Percentiles rank a stretch among this genome's conserved stretches.
Conservation (phyloP, 768 basidiomycete species). For the Boletus barrowsii region DNA sequence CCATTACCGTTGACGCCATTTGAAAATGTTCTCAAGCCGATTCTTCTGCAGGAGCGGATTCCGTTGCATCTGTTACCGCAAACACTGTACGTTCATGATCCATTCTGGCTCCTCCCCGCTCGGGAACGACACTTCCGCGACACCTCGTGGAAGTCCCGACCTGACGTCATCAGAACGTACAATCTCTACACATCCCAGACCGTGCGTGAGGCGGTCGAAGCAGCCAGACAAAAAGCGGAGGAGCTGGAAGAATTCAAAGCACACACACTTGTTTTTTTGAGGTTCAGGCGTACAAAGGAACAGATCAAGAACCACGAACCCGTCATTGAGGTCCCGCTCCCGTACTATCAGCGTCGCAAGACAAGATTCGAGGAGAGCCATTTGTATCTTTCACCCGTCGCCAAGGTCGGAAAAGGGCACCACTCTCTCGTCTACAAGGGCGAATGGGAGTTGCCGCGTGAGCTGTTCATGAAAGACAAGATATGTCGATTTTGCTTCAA, state of each 20-base stretch:
- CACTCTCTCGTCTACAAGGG: slow-evolving; percentile 53
- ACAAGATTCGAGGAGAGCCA: slow-evolving; percentile 40
- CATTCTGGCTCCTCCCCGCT: slow-evolving; percentile 35
- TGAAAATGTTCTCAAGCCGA: slow-evolving; percentile 7
- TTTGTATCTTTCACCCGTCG: slow-evolving; percentile 42
- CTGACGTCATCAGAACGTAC: slow-evolving; percentile 33
- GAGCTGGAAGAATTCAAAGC: slow-evolving; percentile 13
- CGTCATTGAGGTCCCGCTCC: slow-evolving; percentile 29
- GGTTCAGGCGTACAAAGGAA: slow-evolving; percentile 17
- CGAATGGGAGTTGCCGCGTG: slow-evolving; percentile 51
- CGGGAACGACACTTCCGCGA: neutral
- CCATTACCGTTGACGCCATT: slow-evolving; percentile 44
- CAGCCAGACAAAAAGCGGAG: slow-evolving; percentile 4
- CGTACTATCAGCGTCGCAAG: slow-evolving; percentile 21
- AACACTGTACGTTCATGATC: slow-evolving; percentile 45
- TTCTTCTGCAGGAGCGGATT: slow-evolving; percentile 35
- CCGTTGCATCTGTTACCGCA: slow-evolving; percentile 37
- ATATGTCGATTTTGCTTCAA: slow-evolving; percentile 41
- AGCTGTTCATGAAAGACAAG: slow-evolving; percentile 31
- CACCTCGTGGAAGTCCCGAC: slow-evolving; percentile 27
- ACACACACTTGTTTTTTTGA: slow-evolving; percentile 18
- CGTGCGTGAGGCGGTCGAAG: neutral
- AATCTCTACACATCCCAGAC: slow-evolving; percentile 14
- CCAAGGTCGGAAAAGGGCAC: slow-evolving; percentile 42
- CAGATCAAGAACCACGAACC: slow-evolving; percentile 26